phyloP scores from a whole-genome alignment of 208 protist genomes.

The Crithidia acanthocephali region DNA sequence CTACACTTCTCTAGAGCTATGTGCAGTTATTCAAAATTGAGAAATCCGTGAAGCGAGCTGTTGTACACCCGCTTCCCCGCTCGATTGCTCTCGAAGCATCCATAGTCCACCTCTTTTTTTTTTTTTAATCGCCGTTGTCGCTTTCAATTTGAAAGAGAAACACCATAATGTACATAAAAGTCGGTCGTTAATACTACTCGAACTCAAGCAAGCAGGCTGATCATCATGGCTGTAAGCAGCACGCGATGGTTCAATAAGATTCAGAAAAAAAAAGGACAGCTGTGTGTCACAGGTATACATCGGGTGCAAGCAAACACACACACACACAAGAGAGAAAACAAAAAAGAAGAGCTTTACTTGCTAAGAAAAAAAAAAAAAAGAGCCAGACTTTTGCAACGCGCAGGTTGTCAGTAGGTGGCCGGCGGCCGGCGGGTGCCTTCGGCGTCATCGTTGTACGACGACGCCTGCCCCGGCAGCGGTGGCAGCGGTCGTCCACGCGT shows the following conservation, averaged over 20 bases:
- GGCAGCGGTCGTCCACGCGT: slow-evolving; percentile 47
- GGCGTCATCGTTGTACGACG: not conserved
- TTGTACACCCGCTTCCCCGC: no score
- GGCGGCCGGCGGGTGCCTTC: not conserved
- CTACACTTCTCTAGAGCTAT: no score
- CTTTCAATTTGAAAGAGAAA: not conserved
- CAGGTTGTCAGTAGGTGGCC: slow-evolving; percentile 13
- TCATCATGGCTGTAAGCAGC: not conserved
- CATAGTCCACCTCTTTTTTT: no score
- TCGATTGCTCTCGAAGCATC: no score
- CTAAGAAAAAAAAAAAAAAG: slow-evolving; percentile 20
- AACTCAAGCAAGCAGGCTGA: not conserved
- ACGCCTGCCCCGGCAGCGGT: slow-evolving; percentile 29
- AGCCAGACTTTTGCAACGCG: not conserved
- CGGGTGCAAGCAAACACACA: not conserved
- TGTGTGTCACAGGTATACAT: not conserved
- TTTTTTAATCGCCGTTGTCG: no score
- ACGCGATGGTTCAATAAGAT: not conserved
- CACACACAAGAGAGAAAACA: slow-evolving; percentile 11
- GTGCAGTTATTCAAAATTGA: no score
- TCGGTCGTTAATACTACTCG: slow-evolving; percentile 4
- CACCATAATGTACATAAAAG: not conserved
- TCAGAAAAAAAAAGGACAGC: no score
- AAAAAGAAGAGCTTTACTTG: slow-evolving; percentile 7
- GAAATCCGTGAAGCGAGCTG: no score